A percentile compares a stretch with the other conserved stretches of the same genome.
These are phyloP conservation scores for Lepidium didymum DNA, from an alignment of 345 rosid genomes.

Conservation along the genomic window DNA sequence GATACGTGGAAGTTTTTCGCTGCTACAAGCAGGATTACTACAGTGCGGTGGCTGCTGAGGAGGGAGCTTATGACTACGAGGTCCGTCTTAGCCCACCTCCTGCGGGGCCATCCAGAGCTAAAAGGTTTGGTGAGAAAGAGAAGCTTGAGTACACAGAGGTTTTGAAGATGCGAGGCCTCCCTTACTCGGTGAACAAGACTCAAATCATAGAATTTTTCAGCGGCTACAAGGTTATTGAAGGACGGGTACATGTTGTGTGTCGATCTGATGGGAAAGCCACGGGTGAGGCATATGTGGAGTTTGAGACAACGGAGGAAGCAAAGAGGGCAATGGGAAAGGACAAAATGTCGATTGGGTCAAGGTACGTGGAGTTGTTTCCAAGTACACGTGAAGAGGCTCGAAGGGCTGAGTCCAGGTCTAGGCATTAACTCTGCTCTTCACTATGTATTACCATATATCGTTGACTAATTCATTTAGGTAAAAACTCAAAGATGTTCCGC, in stretches of 20 bases:
- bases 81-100: constrained; percentile 58
- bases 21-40: constrained; percentile 81
- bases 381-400: constrained; percentile 76
- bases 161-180: constrained; percentile 88
- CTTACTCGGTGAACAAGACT: constrained; percentile 64
- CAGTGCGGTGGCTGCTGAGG: constrained; percentile 83
- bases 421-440: constrained; percentile 47
- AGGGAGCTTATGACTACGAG: constrained; percentile 66
- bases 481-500: constrained; percentile 1
- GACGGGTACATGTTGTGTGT: constrained; percentile 66
- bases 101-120: constrained; percentile 42
- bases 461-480: constrained; percentile 3
- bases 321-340: constrained; percentile 81
- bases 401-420: constrained; percentile 84
- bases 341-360: constrained; percentile 83
- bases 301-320: constrained; percentile 68
- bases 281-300: constrained; percentile 87
- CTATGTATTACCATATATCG: constrained; percentile 17
- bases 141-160: constrained; percentile 75
- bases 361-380: constrained; percentile 87
- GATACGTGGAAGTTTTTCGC: constrained; percentile 87
- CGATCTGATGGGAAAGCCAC: constrained; percentile 94
- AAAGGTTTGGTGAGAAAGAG: constrained; percentile 61
- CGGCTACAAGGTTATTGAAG: constrained; percentile 55
- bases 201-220: constrained; percentile 63